Percentiles rank a stretch among this genome's conserved stretches.
Evolutionary conservation across 2,329 filamentous ascomycete species (phyloP).

Genomic region (Gnomoniopsis smithogilvyi): DNA sequence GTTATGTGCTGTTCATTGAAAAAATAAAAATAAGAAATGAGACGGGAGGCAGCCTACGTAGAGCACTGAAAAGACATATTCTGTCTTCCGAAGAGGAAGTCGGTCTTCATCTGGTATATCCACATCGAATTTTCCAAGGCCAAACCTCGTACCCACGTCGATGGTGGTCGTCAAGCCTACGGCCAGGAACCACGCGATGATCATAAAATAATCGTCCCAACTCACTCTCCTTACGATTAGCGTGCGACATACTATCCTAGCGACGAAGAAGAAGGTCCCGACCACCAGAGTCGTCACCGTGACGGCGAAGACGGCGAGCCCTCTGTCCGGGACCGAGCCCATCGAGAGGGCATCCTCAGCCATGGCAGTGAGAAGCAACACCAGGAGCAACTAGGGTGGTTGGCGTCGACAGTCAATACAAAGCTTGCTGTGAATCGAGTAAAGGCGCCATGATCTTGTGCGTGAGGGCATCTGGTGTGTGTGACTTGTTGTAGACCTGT

Average conservation of each 20-base stretch:
- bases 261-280: conserved; percentile 70
- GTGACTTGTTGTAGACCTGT: not conserved
- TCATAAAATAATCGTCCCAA: conserved; percentile 79
- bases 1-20: not conserved
- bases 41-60: conserved; percentile 43
- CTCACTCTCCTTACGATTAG: conserved; percentile 69
- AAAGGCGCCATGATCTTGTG: not conserved
- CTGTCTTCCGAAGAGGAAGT: conserved; percentile 50
- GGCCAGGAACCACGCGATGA: conserved; percentile 72
- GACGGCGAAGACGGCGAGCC: conserved; percentile 64
- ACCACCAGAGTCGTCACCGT: conserved; percentile 66
- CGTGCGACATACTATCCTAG: conserved; percentile 69
- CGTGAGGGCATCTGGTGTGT: not conserved
- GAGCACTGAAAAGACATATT: conserved; percentile 64
- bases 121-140: conserved; percentile 64
- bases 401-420: not conserved
- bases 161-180: conserved; percentile 67
- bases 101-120: conserved; percentile 53
- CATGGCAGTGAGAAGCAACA: not conserved
- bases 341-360: conserved; percentile 15
- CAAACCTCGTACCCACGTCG: conserved; percentile 59
- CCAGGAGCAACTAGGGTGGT: conserved; percentile 8
- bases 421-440: not conserved
- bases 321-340: conserved; percentile 44
- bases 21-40: not conserved